Evolutionary conservation across 148 eudicot genomes (phyloP).

Genomic region (Vaccinium macrocarpon): DNA sequence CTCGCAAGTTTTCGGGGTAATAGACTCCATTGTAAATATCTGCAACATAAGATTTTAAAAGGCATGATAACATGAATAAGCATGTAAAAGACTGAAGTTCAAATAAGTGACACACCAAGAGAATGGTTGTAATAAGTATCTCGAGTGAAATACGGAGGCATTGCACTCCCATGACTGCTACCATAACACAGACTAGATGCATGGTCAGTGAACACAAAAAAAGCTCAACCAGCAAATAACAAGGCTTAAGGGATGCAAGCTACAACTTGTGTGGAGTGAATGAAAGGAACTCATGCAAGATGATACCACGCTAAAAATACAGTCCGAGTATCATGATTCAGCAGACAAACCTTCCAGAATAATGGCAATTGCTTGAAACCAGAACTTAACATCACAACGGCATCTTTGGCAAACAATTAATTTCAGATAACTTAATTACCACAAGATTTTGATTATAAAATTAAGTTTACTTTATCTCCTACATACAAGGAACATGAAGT

Average conservation of each 20-base stretch:
- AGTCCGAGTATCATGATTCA: not conserved
- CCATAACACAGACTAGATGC: not conserved
- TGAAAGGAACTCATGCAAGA: not conserved
- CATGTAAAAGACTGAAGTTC: not conserved
- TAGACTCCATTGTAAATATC: not conserved
- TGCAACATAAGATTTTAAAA: not conserved
- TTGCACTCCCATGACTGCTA: not conserved
- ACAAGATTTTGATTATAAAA: not conserved
- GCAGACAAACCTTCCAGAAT: not conserved
- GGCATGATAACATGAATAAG: not conserved
- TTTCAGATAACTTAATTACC: not conserved
- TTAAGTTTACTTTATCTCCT: not conserved
- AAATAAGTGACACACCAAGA: not conserved
- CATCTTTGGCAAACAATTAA: not conserved
- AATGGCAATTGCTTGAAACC: not conserved
- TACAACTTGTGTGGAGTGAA: not conserved
- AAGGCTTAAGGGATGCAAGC: not conserved
- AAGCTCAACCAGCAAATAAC: not conserved
- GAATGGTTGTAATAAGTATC: not conserved
- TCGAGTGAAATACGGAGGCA: not conserved
- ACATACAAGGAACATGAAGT: not conserved
- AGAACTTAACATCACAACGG: not conserved
- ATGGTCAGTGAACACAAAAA: not conserved
- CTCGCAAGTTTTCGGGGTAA: not conserved
- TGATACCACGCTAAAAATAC: not conserved